phyloP scores from a whole-genome alignment of 176 grass and related monocot species.

The Avena insularis region DNA sequence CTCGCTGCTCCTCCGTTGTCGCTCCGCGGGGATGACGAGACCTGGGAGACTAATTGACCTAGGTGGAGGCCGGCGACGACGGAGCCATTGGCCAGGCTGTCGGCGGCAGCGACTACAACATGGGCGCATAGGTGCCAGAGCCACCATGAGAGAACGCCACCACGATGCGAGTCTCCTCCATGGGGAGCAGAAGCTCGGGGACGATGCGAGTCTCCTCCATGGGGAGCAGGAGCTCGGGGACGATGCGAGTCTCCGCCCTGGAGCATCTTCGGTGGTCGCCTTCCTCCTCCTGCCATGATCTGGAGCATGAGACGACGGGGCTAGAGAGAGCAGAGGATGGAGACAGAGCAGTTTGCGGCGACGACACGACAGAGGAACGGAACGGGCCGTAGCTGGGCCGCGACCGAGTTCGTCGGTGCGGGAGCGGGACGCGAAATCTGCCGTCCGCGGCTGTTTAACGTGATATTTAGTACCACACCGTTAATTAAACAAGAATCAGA shows the following conservation, averaged over 20 bases:
- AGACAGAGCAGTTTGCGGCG: neutral
- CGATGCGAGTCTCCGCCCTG: too few relatives aligned
- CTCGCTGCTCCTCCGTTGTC: too few relatives aligned
- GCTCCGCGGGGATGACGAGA: neutral
- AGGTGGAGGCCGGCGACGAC: neutral
- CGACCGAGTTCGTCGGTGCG: neutral
- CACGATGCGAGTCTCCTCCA: neutral
- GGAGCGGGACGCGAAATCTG: neutral
- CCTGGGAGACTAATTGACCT: neutral
- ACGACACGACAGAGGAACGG: neutral
- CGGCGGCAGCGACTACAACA: neutral
- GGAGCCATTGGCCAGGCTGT: neutral
- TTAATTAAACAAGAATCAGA: neutral
- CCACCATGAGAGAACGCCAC: neutral
- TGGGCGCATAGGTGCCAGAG: neutral
- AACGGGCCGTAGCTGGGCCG: neutral
- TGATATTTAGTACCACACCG: neutral
- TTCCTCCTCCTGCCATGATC: too few relatives aligned
- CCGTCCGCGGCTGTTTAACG: neutral
- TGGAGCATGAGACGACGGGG: too few relatives aligned
- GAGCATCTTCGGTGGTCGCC: neutral
- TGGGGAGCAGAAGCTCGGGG: neutral
- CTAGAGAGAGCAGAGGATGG: neutral
- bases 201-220: neutral
- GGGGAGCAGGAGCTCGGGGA: neutral